Evolutionary conservation across 306 rosid genomes (phyloP), one percentile per base, ranked within the genome.

Genomic region (Mimosa pudica): DNA sequence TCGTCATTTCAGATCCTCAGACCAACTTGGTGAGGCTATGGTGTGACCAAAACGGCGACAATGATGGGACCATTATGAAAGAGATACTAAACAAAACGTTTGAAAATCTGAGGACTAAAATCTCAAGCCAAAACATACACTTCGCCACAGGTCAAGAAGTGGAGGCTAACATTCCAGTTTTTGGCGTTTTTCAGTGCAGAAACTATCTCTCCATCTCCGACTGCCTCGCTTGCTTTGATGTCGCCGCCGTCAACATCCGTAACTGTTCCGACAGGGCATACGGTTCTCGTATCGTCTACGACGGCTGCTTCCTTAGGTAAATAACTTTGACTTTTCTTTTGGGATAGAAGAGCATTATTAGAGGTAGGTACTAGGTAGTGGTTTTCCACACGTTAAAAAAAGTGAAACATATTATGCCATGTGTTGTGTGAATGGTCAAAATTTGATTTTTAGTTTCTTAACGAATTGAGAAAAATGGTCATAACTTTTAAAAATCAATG

Each of bases 261-360:
- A 86, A 79, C 70, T 87, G 91, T 82, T 89, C 89, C n/a, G 65
- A 80, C 54, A 87, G 14, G 64, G 64, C 64, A 18, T 58, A 87
- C 63, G 96, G 96, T 7, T 92, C 89, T 14, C 90, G 93, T 4
- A 47, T 86, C 79, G 71, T 88, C 80, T 89, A 88, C 35, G 90
- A 91, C 4, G 96, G 90, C 2, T 91, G 96, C 87, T 85, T 89
- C 80, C 89, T 91, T 69, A 85, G 96, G 93, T 91, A 77, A 44
- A 12, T 24, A 20, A 58, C n/a, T 5, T 62, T 35, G 30, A 30
- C 16, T 30, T 3, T 9, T 60, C 18, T 16, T 52, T 16, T 16
- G 13, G 16, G 52, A 48, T 11, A 11, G 52, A 9, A 48, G 12
- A 48, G 14, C 52, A 48, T 48, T 4, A 48, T 48, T 48, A 48